phyloP scores from a whole-genome alignment of 345 rosid species.

The Gossypium arboreum region DNA sequence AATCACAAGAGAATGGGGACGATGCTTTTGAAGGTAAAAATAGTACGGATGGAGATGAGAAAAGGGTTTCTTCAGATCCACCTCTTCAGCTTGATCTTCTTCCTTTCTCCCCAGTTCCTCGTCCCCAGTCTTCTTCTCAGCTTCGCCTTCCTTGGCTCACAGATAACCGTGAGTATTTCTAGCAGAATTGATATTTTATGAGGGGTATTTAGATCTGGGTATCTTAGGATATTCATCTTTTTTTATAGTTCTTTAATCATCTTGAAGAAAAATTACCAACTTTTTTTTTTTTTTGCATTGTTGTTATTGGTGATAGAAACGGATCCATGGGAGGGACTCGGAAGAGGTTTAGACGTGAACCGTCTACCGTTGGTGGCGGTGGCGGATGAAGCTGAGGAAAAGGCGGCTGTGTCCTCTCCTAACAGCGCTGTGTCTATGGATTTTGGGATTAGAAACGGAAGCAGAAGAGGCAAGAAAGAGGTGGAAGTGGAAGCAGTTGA shows the following conservation, averaged over 20 bases:
- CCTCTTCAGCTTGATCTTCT: constrained; percentile 67
- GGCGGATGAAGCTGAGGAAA: constrained; percentile 44
- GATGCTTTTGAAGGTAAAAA: not conserved
- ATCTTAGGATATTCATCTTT: not conserved
- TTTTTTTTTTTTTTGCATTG: not conserved
- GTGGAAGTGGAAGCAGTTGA: constrained; percentile 42
- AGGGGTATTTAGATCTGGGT: not conserved
- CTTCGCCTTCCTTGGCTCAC: constrained; percentile 74
- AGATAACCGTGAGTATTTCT: constrained; percentile 36
- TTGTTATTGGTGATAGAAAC: constrained; percentile 34
- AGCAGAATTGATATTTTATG: not conserved
- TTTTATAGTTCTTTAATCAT: not conserved
- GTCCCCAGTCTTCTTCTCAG: constrained; percentile 29
- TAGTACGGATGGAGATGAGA: constrained; percentile 10
- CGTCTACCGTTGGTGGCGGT: constrained; percentile 30
- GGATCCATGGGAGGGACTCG: constrained; percentile 31
- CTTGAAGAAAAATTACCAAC: not conserved
- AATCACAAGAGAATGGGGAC: constrained; percentile 26
- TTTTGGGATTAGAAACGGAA: constrained; percentile 51
- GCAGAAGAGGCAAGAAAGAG: constrained; percentile 44
- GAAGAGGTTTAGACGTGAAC: constrained; percentile 49
- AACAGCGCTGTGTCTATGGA: constrained; percentile 82
- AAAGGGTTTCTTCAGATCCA: constrained; percentile 43
- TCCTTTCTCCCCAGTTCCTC: constrained; percentile 56
- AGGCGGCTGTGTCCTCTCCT: constrained; percentile 60